These are phyloP conservation scores for Cordyceps javanica DNA, from an alignment of 2,329 filamentous ascomycete genomes.

Conservation along the genomic window DNA sequence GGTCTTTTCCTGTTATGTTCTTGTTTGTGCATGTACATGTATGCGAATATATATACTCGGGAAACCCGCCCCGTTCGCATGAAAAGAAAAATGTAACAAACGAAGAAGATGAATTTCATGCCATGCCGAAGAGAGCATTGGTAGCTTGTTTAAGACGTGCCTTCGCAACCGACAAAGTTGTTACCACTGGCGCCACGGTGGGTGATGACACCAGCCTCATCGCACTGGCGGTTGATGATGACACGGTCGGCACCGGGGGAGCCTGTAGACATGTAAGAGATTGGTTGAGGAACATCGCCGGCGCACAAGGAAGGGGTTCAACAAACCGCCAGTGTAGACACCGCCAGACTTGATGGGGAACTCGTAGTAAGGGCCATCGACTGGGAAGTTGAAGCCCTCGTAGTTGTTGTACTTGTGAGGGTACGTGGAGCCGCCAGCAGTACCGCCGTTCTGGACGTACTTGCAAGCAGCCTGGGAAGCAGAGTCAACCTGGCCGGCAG, in stretches of 20 bases:
- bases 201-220: slow-evolving; percentile 56
- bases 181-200: slow-evolving; percentile 59
- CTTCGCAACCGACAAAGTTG: slow-evolving; percentile 51
- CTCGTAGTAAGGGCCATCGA: slow-evolving; percentile 55
- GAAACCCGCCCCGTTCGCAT: slow-evolving; percentile 1
- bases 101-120: not conserved
- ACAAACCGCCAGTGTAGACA: slow-evolving; percentile 49
- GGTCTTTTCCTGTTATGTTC: not conserved
- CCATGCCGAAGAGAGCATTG: not conserved
- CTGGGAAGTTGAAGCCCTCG: slow-evolving; percentile 54
- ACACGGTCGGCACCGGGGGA: slow-evolving; percentile 58
- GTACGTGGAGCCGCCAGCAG: slow-evolving; percentile 36
- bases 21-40: slow-evolving; percentile 4
- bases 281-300: not conserved
- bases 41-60: not conserved
- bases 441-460: slow-evolving; percentile 36
- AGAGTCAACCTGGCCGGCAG: slow-evolving; percentile 38
- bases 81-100: slow-evolving; percentile 6
- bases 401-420: slow-evolving; percentile 57
- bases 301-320: not conserved
- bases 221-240: slow-evolving; percentile 48
- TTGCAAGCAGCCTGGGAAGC: slow-evolving; percentile 47
- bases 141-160: slow-evolving; percentile 20
- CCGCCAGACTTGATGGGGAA: slow-evolving; percentile 52
- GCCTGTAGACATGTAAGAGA: slow-evolving; percentile 29